These are phyloP conservation scores for Monilinia laxa DNA, from an alignment of 2,329 filamentous ascomycete species.

Conservation along the genomic window DNA sequence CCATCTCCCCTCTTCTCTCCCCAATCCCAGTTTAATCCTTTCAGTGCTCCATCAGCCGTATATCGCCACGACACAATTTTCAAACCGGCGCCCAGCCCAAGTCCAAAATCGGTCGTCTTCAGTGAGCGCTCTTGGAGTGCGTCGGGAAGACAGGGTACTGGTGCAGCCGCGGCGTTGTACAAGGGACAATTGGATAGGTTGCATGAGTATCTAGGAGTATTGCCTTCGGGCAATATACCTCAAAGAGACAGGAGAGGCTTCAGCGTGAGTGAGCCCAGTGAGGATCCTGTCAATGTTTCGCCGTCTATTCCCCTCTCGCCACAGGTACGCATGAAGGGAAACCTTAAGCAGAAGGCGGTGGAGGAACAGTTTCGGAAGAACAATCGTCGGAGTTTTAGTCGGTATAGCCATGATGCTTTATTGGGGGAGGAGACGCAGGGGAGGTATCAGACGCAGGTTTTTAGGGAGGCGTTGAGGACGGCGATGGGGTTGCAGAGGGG, in stretches of 20 bases:
- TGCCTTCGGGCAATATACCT: neutral
- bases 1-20: neutral
- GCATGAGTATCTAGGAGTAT: neutral
- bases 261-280: neutral
- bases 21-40: neutral
- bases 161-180: neutral
- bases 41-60: accelerated
- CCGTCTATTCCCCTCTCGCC: neutral
- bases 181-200: neutral
- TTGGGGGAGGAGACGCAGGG: neutral
- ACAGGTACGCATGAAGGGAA: neutral
- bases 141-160: neutral
- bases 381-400: neutral
- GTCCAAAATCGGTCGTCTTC: neutral
- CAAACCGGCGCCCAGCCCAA: neutral
- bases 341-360: neutral
- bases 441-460: neutral
- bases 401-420: neutral
- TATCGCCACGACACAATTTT: constrained; percentile 15
- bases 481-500: neutral
- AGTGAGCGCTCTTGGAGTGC: neutral
- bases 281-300: neutral
- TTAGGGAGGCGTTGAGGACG: neutral
- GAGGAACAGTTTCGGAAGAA: neutral
- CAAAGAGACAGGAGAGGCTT: neutral